Conservation (phyloP, 2,329 filamentous ascomycete species). For the Ascochyta pisi region DNA sequence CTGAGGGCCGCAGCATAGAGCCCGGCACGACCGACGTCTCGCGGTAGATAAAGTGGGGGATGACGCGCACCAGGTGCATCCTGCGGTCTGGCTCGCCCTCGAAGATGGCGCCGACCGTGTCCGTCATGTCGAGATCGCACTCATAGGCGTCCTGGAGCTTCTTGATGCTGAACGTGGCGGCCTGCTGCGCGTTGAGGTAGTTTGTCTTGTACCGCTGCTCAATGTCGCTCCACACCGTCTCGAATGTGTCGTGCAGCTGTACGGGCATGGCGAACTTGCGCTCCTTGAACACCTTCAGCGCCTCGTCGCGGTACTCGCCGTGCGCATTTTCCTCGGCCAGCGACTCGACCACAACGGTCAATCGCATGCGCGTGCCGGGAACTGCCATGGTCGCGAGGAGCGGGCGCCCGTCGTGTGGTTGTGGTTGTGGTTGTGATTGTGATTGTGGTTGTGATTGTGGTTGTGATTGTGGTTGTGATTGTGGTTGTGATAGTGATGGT, state of each 20-base stretch:
- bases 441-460: too few relatives aligned
- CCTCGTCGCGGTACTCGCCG: conserved; percentile 23
- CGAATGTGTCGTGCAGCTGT: conserved; percentile 36
- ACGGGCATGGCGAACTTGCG: conserved; percentile 45
- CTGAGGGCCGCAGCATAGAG: conserved; percentile 38
- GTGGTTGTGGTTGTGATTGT: not conserved
- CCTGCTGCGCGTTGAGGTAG: conserved; percentile 30
- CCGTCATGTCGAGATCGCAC: conserved; percentile 46
- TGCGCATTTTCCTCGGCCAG: conserved; percentile 33
- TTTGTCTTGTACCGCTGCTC: conserved; percentile 46
- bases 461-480: too few relatives aligned
- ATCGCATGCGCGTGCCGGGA: conserved; percentile 32
- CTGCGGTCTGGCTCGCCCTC: conserved; percentile 35
- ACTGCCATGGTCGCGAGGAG: conserved; percentile 14
- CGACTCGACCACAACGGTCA: conserved; percentile 40
- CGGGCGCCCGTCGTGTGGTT: not conserved
- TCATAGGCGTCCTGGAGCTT: conserved; percentile 47
- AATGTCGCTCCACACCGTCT: conserved; percentile 38
- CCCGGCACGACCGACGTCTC: conserved; percentile 42
- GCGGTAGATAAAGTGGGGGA: conserved; percentile 38
- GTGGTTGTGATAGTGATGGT: too few relatives aligned
- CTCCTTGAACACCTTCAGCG: conserved; percentile 39
- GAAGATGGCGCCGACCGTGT: conserved; percentile 46
- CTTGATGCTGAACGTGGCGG: conserved; percentile 42
- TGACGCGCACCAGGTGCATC: conserved; percentile 41